These are phyloP conservation scores for Mallotus nudiflorus DNA, from an alignment of 345 rosid genomes.

Conservation along the genomic window DNA sequence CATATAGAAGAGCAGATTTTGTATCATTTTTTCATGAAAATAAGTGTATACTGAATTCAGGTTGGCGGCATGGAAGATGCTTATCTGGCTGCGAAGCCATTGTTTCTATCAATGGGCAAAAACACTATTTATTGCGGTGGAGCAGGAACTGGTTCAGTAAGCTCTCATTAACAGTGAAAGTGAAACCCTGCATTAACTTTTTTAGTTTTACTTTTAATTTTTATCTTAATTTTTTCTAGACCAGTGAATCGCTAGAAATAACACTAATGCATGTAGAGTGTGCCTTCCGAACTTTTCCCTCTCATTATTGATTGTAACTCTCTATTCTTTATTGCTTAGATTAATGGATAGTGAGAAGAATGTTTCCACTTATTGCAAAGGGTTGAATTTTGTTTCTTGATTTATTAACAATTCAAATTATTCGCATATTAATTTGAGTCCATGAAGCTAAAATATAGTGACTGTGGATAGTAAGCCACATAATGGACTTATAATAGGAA, in stretches of 20 bases:
- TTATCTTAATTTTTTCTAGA: background rate
- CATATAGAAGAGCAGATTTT: background rate
- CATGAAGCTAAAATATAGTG: background rate
- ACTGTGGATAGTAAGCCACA: background rate
- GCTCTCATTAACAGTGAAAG: slow-evolving; percentile 31
- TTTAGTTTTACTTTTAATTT: background rate
- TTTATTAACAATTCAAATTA: background rate
- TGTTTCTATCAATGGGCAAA: slow-evolving; percentile 81
- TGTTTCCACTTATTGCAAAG: background rate
- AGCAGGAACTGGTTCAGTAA: slow-evolving; percentile 93
- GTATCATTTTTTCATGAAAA: slow-evolving; percentile 6
- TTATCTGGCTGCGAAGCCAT: slow-evolving; percentile 61
- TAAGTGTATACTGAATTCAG: slow-evolving; percentile 42
- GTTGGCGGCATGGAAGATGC: slow-evolving; percentile 90
- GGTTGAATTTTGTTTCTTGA: background rate
- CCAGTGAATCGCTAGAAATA: too few relatives aligned
- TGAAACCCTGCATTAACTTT: background rate
- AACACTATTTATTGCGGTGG: slow-evolving; percentile 82
- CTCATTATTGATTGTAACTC: background rate
- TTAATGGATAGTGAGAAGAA: background rate
- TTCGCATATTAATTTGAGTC: background rate
- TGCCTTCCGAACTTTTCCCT: background rate
- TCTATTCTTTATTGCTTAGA: background rate
- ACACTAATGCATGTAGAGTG: background rate
- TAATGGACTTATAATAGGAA: background rate